These are phyloP conservation scores for Monosporascus sp. DNA, from an alignment of 2,329 filamentous ascomycete species.

Conservation along the genomic window DNA sequence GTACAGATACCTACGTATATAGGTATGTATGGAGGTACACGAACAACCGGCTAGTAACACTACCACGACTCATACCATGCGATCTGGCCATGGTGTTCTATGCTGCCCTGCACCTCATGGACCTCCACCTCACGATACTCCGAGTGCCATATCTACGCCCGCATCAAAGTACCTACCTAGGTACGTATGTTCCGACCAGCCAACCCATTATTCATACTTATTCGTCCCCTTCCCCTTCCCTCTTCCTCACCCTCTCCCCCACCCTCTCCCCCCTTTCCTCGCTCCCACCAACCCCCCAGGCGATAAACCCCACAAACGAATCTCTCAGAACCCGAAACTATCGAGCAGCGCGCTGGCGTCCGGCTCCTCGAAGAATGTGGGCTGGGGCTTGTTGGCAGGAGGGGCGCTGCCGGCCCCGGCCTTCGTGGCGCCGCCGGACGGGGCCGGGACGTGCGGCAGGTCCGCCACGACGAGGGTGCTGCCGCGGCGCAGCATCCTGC, in stretches of 20 bases:
- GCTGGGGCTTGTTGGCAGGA: slow-evolving; percentile 42
- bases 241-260: neutral
- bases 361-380: slow-evolving; percentile 87
- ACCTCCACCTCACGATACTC: no score
- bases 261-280: neutral
- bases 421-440: slow-evolving; percentile 32
- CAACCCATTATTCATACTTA: neutral
- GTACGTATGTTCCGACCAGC: no score
- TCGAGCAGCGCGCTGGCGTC: slow-evolving; percentile 83
- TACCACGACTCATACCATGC: no score
- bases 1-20: no score
- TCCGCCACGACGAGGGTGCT: slow-evolving; percentile 80
- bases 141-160: no score
- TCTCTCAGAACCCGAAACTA: slow-evolving; percentile 76
- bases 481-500: slow-evolving; percentile 63
- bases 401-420: slow-evolving; percentile 32
- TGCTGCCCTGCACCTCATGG: no score
- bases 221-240: neutral
- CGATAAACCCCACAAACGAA: no score
- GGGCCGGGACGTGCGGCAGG: slow-evolving; percentile 35
- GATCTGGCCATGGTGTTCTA: no score
- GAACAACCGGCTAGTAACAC: no score
- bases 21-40: no score
- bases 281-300: no score
- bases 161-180: no score